Conservation (phyloP, 1,284 basidiomycete species). For the Trametes versicolor region DNA sequence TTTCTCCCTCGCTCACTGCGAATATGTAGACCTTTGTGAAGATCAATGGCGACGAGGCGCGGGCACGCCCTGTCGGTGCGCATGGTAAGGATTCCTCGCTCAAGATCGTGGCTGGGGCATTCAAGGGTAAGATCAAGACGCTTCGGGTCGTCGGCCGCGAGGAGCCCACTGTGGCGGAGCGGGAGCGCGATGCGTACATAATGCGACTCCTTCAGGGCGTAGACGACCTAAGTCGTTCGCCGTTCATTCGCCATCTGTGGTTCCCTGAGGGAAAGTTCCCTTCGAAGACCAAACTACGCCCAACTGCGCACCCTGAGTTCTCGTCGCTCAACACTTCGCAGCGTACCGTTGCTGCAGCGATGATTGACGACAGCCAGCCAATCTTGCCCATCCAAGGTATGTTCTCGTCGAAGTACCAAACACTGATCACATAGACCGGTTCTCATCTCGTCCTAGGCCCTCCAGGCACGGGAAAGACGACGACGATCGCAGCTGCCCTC, state of each 20-base stretch:
- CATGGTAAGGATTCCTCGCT: slow-evolving; percentile 3
- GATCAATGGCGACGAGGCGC: slow-evolving; percentile 15
- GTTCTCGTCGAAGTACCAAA: too few species aligned
- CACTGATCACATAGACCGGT: too few species aligned
- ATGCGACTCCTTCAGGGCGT: slow-evolving; percentile 7
- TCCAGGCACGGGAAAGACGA: slow-evolving; percentile 47
- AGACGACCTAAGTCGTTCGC: not conserved
- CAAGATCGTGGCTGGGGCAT: too few species aligned
- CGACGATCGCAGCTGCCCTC: slow-evolving; percentile 45
- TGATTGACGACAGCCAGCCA: slow-evolving; percentile 14
- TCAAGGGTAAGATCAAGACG: too few species aligned
- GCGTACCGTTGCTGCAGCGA: slow-evolving; percentile 23
- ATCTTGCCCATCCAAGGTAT: slow-evolving; percentile 34
- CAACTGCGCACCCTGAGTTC: slow-evolving; percentile 16
- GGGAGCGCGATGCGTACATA: slow-evolving; percentile 27
- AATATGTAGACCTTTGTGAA: slow-evolving; percentile 17
- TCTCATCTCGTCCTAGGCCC: too few species aligned
- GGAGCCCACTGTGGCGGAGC: slow-evolving; percentile 29
- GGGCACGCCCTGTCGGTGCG: not conserved
- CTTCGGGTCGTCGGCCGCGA: slow-evolving; percentile 26
- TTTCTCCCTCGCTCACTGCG: too few species aligned
- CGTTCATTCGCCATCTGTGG: slow-evolving; percentile 14
- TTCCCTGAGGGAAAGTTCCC: too few species aligned
- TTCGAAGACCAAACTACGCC: too few species aligned
- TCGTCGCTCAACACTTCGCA: slow-evolving; percentile 35